Conservation (phyloP, 1,284 basidiomycete species). For the Cronartium quercuum region DNA sequence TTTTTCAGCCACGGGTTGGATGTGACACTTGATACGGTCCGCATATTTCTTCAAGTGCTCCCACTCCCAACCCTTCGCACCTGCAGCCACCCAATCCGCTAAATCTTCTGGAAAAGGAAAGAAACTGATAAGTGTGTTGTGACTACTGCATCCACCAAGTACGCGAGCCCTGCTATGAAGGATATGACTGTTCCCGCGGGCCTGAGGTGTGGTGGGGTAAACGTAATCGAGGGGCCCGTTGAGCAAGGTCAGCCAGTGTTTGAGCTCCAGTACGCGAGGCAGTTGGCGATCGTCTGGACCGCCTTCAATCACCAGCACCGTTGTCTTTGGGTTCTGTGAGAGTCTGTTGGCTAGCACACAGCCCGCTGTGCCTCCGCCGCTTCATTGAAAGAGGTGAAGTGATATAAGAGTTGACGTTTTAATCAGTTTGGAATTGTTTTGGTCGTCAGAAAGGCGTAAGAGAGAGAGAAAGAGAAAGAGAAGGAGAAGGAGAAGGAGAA, state of each 20-base stretch:
- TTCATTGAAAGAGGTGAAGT: not conserved
- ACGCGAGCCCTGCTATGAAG: conserved; percentile 49
- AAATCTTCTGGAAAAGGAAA: conserved; percentile 49
- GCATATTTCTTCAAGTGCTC: conserved; percentile 48
- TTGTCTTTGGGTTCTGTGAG: conserved; percentile 47
- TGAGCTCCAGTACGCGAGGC: conserved; percentile 47
- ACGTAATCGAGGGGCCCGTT: conserved; percentile 49
- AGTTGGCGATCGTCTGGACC: conserved; percentile 47
- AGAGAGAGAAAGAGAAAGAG: too few species aligned
- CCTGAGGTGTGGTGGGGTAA: conserved; percentile 48
- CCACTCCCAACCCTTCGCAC: conserved; percentile 47
- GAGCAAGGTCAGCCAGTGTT: conserved; percentile 49
- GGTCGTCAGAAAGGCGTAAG: too few species aligned
- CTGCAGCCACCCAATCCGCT: conserved; percentile 46
- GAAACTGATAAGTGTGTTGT: conserved; percentile 51
- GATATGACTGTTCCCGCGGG: conserved; percentile 50
- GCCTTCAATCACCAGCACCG: conserved; percentile 50
- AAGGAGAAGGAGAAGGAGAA: too few species aligned
- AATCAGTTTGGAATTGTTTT: too few species aligned
- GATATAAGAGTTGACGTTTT: too few species aligned
- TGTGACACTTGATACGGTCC: conserved; percentile 49
- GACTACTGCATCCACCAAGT: conserved; percentile 49
- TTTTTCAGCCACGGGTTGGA: conserved; percentile 48
- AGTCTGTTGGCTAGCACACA: conserved; percentile 49
- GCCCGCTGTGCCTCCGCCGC: conserved; percentile 47